These are phyloP conservation scores for Penicillium sp. DNA, from an alignment of 2,329 filamentous ascomycete species.

Conservation along the genomic window DNA sequence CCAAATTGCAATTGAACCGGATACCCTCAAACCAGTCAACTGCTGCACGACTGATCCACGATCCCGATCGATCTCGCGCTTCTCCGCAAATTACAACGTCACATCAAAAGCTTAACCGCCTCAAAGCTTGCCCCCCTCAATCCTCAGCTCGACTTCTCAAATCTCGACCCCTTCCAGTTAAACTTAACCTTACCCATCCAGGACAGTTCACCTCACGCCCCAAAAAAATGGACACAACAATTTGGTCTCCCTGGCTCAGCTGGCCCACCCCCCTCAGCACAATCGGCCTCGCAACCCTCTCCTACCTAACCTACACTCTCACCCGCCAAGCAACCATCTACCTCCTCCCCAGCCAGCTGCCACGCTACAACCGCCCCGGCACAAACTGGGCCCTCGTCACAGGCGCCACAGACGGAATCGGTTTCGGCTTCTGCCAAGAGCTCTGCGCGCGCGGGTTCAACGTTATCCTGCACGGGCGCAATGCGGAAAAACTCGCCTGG, in stretches of 20 bases:
- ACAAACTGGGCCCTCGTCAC: conserved; percentile 40
- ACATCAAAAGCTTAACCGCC: not conserved
- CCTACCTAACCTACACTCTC: conserved; percentile 15
- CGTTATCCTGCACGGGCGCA: conserved; percentile 61
- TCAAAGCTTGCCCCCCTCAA: not conserved
- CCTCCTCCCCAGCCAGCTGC: conserved; percentile 19
- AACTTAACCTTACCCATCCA: not conserved
- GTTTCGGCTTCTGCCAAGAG: conserved; percentile 53
- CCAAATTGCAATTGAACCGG: not conserved
- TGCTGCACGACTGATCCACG: not conserved
- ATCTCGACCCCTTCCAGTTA: not conserved
- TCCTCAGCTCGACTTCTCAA: not conserved
- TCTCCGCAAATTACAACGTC: not conserved
- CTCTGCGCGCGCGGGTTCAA: conserved; percentile 58
- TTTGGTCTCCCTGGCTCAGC: not conserved
- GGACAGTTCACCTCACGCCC: not conserved
- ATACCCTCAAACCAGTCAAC: not conserved
- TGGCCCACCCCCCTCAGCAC: not conserved
- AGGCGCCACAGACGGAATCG: conserved; percentile 59
- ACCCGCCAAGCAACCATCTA: conserved; percentile 19
- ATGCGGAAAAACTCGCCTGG: conserved; percentile 49
- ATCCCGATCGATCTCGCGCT: not conserved
- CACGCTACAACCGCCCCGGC: conserved; percentile 19
- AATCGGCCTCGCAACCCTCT: conserved; percentile 20
- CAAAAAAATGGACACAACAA: not conserved